A percentile compares a stretch with the other conserved stretches of the same genome.
phyloP scores from a whole-genome alignment of 192 early-diverging fungal species.

The Entomortierella parvispora region DNA sequence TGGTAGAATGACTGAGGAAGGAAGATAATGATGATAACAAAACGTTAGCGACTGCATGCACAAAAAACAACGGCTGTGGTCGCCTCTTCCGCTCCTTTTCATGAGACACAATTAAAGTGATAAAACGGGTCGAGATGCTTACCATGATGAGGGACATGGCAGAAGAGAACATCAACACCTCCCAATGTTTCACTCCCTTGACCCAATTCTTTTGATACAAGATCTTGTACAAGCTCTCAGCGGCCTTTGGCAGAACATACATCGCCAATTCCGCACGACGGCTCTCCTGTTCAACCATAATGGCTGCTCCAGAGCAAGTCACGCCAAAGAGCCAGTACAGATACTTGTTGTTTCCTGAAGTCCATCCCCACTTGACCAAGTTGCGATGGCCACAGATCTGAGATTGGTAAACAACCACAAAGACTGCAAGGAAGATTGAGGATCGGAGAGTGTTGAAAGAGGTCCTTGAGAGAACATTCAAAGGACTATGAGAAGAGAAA shows the following conservation, averaged over 20 bases:
- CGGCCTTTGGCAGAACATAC: constrained; percentile 82
- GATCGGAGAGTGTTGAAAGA: constrained; percentile 67
- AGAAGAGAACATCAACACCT: constrained; percentile 67
- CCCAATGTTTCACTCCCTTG: constrained; percentile 66
- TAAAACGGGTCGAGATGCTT: constrained; percentile 14
- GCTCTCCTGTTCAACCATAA: constrained; percentile 77
- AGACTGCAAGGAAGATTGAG: constrained; percentile 71
- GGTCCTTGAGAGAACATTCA: constrained; percentile 56
- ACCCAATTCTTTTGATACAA: constrained; percentile 69
- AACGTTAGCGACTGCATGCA: background rate
- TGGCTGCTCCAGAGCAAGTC: constrained; percentile 61
- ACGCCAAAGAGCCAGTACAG: constrained; percentile 74
- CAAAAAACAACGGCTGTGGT: background rate
- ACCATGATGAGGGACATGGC: constrained; percentile 81
- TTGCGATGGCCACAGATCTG: constrained; percentile 76
- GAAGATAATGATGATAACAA: background rate
- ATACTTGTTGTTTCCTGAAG: constrained; percentile 62
- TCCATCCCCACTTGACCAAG: constrained; percentile 49
- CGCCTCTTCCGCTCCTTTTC: too few relatives aligned
- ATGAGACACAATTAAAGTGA: background rate
- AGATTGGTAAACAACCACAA: constrained; percentile 72
- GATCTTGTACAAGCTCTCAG: constrained; percentile 72
- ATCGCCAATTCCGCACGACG: constrained; percentile 77
- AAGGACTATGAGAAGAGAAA: constrained; percentile 55
- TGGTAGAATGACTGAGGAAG: constrained; percentile 63